These are phyloP conservation scores for Naganishia vaughanmartiniae DNA, from an alignment of 768 basidiomycete genomes.

Conservation along the genomic window DNA sequence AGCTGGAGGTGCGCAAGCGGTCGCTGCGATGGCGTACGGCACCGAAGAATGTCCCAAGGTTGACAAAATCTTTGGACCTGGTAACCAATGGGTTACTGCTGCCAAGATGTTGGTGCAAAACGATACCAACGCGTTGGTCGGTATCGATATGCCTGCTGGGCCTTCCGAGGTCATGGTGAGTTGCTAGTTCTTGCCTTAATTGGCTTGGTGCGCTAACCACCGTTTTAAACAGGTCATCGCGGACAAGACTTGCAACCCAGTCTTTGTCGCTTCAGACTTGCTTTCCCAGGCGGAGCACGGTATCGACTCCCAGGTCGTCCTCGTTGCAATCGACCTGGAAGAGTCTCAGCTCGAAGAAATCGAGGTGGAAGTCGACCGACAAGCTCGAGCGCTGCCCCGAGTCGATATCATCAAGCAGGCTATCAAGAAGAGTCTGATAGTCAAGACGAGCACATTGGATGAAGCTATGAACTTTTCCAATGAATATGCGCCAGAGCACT, in stretches of 20 bases:
- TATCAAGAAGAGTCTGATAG: constrained; percentile 84
- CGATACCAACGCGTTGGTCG: constrained; percentile 91
- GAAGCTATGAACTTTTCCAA: constrained; percentile 88
- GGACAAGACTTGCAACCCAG: constrained; percentile 77
- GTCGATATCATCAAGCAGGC: constrained; percentile 88
- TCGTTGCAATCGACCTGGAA: constrained; percentile 74
- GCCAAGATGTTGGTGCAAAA: constrained; percentile 99
- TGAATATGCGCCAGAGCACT: constrained; percentile 96
- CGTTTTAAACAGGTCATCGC: constrained; percentile 74
- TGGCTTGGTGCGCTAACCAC: neutral
- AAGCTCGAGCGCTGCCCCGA: constrained; percentile 80
- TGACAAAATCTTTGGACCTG: constrained; percentile 98
- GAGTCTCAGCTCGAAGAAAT: constrained; percentile 64
- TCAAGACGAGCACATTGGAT: constrained; percentile 64
- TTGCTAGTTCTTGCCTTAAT: constrained; percentile 34
- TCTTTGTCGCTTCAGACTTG: constrained; percentile 92
- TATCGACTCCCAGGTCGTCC: constrained; percentile 94
- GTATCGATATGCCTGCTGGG: constrained; percentile 99
- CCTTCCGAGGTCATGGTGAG: constrained; percentile 94
- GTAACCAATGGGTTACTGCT: constrained; percentile 99
- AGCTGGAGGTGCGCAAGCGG: constrained; percentile 94
- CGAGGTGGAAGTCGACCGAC: constrained; percentile 77
- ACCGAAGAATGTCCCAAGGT: constrained; percentile 94
- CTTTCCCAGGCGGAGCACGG: constrained; percentile 98
- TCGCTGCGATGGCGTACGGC: constrained; percentile 94